phyloP scores from a whole-genome alignment of 306 rosid genomes.

The Acacia crassicarpa region DNA sequence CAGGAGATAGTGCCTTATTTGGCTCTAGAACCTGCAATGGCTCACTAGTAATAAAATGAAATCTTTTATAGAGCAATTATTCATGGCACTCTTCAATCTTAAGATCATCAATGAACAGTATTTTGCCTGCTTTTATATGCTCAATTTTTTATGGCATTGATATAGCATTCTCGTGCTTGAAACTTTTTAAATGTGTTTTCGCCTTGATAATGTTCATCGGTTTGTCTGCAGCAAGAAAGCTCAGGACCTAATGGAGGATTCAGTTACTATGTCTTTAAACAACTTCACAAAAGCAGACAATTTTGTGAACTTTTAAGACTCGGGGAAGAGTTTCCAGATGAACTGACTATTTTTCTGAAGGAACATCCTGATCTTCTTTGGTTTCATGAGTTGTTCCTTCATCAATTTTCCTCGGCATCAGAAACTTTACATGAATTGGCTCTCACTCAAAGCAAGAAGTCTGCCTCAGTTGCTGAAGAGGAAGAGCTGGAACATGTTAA shows the following conservation, averaged over 20 bases:
- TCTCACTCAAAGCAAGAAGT: slow-evolving; percentile 59
- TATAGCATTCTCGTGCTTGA: slow-evolving; percentile 16
- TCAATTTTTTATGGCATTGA: slow-evolving; percentile 14
- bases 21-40: slow-evolving; percentile 11
- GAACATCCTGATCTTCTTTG: slow-evolving; percentile 85
- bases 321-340: slow-evolving; percentile 95
- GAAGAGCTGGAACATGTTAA: slow-evolving; percentile 38
- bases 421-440: slow-evolving; percentile 85
- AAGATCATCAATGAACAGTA: slow-evolving; percentile 14
- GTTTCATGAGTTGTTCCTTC: slow-evolving; percentile 94
- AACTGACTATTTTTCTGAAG: slow-evolving; percentile 72
- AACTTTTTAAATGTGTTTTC: slow-evolving; percentile 17
- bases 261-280: slow-evolving; percentile 76
- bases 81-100: slow-evolving; percentile 9
- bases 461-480: slow-evolving; percentile 50
- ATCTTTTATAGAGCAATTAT: neutral
- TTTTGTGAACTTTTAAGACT: slow-evolving; percentile 85
- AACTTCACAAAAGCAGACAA: slow-evolving; percentile 70
- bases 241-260: slow-evolving; percentile 93
- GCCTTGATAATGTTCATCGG: slow-evolving; percentile 28
- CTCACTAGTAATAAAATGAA: slow-evolving; percentile 6
- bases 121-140: slow-evolving; percentile 11
- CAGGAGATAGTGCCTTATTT: neutral
- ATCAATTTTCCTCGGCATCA: slow-evolving; percentile 82
- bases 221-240: slow-evolving; percentile 82